Percentiles rank a stretch among this genome's conserved stretches.
These are phyloP conservation scores for Dactylella cylindrospora DNA, from an alignment of 2,329 filamentous ascomycete genomes.

Conservation along the genomic window DNA sequence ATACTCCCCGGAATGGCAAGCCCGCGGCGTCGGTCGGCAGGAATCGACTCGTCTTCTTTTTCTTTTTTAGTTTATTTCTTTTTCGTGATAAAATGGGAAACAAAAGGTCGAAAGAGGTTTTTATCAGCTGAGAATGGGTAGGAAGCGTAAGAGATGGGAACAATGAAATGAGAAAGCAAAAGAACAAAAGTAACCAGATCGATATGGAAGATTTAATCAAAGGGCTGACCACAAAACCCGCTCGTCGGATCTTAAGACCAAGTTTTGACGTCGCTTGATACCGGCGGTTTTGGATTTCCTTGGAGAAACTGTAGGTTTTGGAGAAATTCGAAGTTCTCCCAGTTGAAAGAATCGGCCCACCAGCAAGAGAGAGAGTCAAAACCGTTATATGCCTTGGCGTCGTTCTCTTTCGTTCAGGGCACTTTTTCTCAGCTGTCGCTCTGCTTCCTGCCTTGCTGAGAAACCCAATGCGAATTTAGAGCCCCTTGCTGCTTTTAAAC, in stretches of 20 bases:
- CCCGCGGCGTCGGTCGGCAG: slow-evolving; percentile 20
- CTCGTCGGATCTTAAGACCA: slow-evolving; percentile 1
- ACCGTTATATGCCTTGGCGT: slow-evolving; percentile 30
- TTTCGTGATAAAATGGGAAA: slow-evolving; percentile 22
- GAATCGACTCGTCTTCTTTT: too few relatives aligned
- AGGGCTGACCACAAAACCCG: too few relatives aligned
- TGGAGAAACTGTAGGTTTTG: slow-evolving; percentile 11
- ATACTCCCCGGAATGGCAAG: slow-evolving; percentile 39
- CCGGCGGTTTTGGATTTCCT: slow-evolving; percentile 11
- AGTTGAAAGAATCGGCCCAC: too few relatives aligned
- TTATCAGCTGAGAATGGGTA: neutral
- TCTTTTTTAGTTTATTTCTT: too few relatives aligned
- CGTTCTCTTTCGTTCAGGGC: too few relatives aligned
- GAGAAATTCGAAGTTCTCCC: slow-evolving; percentile 7
- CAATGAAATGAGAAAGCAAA: too few relatives aligned
- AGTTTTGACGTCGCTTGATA: neutral
- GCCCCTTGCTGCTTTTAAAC: slow-evolving; percentile 28
- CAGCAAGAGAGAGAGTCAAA: too few relatives aligned
- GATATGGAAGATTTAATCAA: too few relatives aligned
- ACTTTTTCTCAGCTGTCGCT: slow-evolving; percentile 27
- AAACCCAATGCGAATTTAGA: slow-evolving; percentile 41
- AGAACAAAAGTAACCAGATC: too few relatives aligned
- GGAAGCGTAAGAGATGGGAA: too few relatives aligned
- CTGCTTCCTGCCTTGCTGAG: slow-evolving; percentile 25
- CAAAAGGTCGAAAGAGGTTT: neutral